Conservation (phyloP, 2,329 filamentous ascomycete species). For the Ophiostoma sp. region DNA sequence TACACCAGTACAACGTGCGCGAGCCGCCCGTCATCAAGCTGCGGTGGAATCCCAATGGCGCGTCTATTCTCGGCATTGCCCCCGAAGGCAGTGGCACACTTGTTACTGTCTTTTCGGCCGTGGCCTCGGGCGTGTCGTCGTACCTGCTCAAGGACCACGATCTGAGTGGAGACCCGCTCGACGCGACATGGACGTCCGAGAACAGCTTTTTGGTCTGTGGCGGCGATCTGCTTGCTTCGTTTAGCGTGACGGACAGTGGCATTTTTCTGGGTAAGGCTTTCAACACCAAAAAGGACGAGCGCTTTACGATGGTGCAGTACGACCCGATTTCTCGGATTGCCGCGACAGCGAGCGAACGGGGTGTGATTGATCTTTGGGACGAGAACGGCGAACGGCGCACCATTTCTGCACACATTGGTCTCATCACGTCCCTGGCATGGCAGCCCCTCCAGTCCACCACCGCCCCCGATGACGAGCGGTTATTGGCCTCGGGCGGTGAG, state of each 20-base stretch:
- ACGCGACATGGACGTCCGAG: slow-evolving; percentile 61
- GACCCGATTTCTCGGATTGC: slow-evolving; percentile 55
- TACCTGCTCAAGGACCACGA: slow-evolving; percentile 53
- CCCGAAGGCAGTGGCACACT: slow-evolving; percentile 55
- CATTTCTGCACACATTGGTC: slow-evolving; percentile 59
- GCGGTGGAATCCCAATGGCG: slow-evolving; percentile 59
- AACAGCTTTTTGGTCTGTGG: slow-evolving; percentile 61
- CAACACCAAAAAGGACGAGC: slow-evolving; percentile 55
- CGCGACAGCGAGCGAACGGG: slow-evolving; percentile 61
- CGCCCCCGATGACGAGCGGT: slow-evolving; percentile 49
- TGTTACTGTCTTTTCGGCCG: slow-evolving; percentile 55
- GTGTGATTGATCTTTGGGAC: slow-evolving; percentile 61
- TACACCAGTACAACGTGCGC: slow-evolving; percentile 56
- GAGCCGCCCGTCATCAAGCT: slow-evolving; percentile 64
- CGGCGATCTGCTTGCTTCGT: slow-evolving; percentile 53
- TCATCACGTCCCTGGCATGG: slow-evolving; percentile 61
- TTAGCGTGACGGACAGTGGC: slow-evolving; percentile 49
- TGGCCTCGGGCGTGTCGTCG: slow-evolving; percentile 47
- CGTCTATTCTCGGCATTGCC: slow-evolving; percentile 58
- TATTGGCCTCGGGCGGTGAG: slow-evolving; percentile 62
- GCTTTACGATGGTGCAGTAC: slow-evolving; percentile 57
- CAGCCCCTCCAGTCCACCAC: slow-evolving; percentile 51
- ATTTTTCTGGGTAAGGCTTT: slow-evolving; percentile 53
- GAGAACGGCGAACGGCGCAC: slow-evolving; percentile 54
- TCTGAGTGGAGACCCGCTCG: slow-evolving; percentile 52